Percentiles rank a stretch among this genome's conserved stretches.
Conservation (phyloP, 2,329 filamentous ascomycete genomes). For the Colletotrichum tropicale region DNA sequence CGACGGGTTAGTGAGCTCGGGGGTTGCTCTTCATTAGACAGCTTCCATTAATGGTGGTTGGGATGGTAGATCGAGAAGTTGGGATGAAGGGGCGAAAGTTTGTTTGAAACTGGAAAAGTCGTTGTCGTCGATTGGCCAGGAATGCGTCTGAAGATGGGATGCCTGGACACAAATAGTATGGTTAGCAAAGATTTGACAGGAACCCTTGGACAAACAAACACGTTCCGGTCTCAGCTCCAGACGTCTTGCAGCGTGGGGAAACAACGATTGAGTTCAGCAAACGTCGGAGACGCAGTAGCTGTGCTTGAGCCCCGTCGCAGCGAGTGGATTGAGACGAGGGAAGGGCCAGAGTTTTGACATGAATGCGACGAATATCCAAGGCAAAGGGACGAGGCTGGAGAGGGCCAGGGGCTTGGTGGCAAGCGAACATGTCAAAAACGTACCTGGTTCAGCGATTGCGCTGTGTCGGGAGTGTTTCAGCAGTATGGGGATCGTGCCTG, state of each 20-base stretch:
- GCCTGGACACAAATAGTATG: not conserved
- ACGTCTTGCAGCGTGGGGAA: not conserved
- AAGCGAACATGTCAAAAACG: not conserved
- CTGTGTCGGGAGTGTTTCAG: constrained; percentile 22
- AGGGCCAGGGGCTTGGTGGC: not conserved
- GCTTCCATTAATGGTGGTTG: constrained; percentile 10
- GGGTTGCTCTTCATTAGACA: constrained; percentile 10
- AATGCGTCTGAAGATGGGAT: constrained; percentile 5
- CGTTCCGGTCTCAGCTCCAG: constrained; percentile 10
- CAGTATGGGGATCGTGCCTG: not conserved
- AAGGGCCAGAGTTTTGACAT: not conserved
- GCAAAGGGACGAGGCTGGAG: not conserved
- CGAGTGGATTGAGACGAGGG: not conserved
- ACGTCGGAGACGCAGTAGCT: not conserved
- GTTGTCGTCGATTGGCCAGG: constrained; percentile 1
- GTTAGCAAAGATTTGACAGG: constrained; percentile 14
- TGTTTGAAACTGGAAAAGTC: constrained; percentile 2
- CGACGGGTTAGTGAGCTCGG: constrained; percentile 1
- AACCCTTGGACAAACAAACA: not conserved
- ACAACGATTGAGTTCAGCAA: constrained; percentile 2
- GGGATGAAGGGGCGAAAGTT: not conserved
- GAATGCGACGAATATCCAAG: not conserved
- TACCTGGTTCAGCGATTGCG: constrained; percentile 7
- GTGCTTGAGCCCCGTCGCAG: constrained; percentile 12
- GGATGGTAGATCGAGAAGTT: not conserved